Evolutionary conservation across 176 grass and related monocot genomes (phyloP).

Genomic region (Calamus simplicifolius): DNA sequence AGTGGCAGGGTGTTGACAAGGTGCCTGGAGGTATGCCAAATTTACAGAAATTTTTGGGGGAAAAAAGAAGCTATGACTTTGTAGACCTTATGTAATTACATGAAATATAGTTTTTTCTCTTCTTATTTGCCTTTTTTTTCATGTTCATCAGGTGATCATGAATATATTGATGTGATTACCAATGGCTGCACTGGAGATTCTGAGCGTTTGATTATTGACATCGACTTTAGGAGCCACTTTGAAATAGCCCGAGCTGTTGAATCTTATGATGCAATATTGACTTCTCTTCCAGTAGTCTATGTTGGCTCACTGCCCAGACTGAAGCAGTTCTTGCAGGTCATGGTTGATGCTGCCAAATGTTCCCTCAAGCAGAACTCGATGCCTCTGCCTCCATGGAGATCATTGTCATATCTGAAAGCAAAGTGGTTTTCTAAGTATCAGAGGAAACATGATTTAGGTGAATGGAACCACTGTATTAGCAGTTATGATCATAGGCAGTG

Average conservation of each 20-base stretch:
- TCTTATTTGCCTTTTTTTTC: background rate
- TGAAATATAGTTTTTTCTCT: no score
- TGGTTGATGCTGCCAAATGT: conserved; percentile 85
- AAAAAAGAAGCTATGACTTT: no score
- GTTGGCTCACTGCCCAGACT: conserved; percentile 56
- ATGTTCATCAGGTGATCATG: conserved; percentile 60
- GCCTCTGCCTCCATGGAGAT: conserved; percentile 97
- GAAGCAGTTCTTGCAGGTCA: conserved; percentile 81
- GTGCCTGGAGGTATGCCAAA: conserved; percentile 64
- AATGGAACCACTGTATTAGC: background rate
- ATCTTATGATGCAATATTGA: conserved; percentile 55
- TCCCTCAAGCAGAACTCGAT: conserved; percentile 96
- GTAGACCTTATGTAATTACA: no score
- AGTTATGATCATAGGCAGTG: conserved; percentile 43
- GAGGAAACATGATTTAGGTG: conserved; percentile 26
- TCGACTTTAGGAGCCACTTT: conserved; percentile 93
- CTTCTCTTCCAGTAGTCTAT: conserved; percentile 61
- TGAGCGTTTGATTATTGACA: conserved; percentile 76
- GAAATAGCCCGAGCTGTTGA: conserved; percentile 88
- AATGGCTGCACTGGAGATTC: background rate
- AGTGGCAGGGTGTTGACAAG: conserved; percentile 75
- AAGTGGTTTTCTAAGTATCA: conserved; percentile 82
- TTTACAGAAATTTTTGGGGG: background rate
- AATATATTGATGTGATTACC: conserved; percentile 73
- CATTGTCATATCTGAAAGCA: conserved; percentile 69